Conservation (phyloP, 768 basidiomycete species). For the Naganishia kalamii region DNA sequence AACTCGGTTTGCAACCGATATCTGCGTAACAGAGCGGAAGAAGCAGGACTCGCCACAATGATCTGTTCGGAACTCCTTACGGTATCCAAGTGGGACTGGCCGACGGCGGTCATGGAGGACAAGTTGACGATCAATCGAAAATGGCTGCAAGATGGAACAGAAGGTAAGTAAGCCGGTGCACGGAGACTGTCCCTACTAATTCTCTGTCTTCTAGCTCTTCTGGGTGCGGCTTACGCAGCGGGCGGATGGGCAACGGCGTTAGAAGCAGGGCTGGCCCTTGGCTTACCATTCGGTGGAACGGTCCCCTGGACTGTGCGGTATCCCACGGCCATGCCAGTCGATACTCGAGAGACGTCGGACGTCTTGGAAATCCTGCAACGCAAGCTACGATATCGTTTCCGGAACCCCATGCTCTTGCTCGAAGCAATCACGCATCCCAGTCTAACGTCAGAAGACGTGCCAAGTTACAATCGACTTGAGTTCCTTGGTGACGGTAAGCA, state of each 20-base stretch:
- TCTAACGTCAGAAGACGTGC: slow-evolving; percentile 52
- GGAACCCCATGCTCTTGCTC: slow-evolving; percentile 57
- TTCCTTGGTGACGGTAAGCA: slow-evolving; percentile 80
- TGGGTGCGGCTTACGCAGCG: slow-evolving; percentile 68
- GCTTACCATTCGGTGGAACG: slow-evolving; percentile 66
- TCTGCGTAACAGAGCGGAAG: slow-evolving; percentile 46
- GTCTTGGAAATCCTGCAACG: slow-evolving; percentile 52
- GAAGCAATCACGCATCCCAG: slow-evolving; percentile 85
- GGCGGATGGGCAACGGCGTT: slow-evolving; percentile 70
- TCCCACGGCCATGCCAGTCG: slow-evolving; percentile 53
- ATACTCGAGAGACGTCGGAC: background rate
- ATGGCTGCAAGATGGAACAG: slow-evolving; percentile 24
- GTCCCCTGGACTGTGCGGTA: slow-evolving; percentile 65
- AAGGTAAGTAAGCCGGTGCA: slow-evolving; percentile 7
- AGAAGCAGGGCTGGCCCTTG: slow-evolving; percentile 58
- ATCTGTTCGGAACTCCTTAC: slow-evolving; percentile 15
- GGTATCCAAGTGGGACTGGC: slow-evolving; percentile 18
- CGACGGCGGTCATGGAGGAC: background rate
- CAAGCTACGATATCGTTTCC: slow-evolving; percentile 64
- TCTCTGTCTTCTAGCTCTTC: slow-evolving; percentile 49
- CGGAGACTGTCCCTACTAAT: too few species aligned
- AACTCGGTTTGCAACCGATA: slow-evolving; percentile 65
- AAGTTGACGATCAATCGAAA: slow-evolving; percentile 14
- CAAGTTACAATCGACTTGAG: slow-evolving; percentile 78
- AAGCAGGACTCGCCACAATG: slow-evolving; percentile 15